These are phyloP conservation scores for Scheffersomyces coipomensis DNA, from an alignment of 805 yeast species.

Conservation along the genomic window DNA sequence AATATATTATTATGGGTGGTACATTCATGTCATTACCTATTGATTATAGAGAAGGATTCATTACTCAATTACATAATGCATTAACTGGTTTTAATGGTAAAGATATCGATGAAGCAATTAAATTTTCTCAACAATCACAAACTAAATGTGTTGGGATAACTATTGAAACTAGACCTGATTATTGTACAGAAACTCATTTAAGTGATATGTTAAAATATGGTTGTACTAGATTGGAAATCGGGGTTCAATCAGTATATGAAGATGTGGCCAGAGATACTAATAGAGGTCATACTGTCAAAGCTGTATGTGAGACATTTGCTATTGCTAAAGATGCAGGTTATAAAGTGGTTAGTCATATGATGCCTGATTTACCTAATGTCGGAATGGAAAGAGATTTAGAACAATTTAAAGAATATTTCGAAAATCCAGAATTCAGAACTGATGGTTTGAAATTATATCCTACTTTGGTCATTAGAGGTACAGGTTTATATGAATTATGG, in stretches of 20 bases:
- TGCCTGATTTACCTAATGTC: conserved; percentile 98
- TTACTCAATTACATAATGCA: conserved; percentile 90
- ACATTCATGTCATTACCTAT: conserved; percentile 94
- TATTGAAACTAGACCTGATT: conserved; percentile 97
- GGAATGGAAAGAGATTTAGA: conserved; percentile 98
- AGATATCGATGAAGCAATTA: conserved; percentile 86
- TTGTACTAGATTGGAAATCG: conserved; percentile 94
- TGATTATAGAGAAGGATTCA: conserved; percentile 86
- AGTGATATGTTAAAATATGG: conserved; percentile 96
- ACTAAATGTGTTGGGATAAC: conserved; percentile 99
- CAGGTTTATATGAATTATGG: conserved; percentile 97
- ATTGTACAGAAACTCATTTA: conserved; percentile 92
- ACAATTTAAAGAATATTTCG: conserved; percentile 94
- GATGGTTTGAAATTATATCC: conserved; percentile 96
- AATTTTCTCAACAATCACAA: conserved; percentile 86
- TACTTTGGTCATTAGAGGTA: conserved; percentile 93
- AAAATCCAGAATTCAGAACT: conserved; percentile 94
- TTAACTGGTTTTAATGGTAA: conserved; percentile 87
- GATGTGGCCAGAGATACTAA: conserved; percentile 98
- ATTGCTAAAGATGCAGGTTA: conserved; percentile 98
- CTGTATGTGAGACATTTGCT: conserved; percentile 94
- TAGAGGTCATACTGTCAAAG: conserved; percentile 94
- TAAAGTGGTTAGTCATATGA: conserved; percentile 97
- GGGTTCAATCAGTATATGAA: conserved; percentile 95
- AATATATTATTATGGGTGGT: conserved; percentile 98